Base-by-base conservation (phyloP, 805 yeast genomes). In the Wickerhamomyces ciferrii region DNA sequence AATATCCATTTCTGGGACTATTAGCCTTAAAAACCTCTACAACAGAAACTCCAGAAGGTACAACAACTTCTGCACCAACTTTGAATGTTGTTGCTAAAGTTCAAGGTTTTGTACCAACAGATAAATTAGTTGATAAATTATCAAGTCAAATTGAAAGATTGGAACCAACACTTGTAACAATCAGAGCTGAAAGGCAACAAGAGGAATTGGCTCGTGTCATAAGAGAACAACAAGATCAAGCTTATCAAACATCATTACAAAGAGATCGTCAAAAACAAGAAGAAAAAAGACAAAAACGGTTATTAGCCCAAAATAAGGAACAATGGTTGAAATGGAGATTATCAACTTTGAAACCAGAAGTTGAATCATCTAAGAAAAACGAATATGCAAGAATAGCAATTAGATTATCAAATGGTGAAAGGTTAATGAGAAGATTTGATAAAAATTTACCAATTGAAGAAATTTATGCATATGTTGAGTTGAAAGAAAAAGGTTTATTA, bases 1-100 rank as follows among this genome's bases (percentile, higher is more conserved):
- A 78, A 52, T 82, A 83, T 57, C 99, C 99, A n/a, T 85, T 87
- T 59, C 62, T 87, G 31, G 96, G 92, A 0, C 67, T 91, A 13
- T 62, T 94, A 11, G 83, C 89, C 42, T 70, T 89, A 45, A 85
- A 88, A 17, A 75, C 81, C 43, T 69, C 51, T 20, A 49, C 59
- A 53, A 70, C 47, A 57, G 82, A 74, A 67, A 74, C 86, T 0
- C 78, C 82, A 0, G 71, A 73, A 19, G 86, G 86, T 0, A 73
- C 80, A 0, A 68, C 70, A 14, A 71, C 74, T 24, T 67, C 81
- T 0, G 51, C 74, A 1, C 81, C 89, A 2, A 75, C 78, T 13
- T 69, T 87, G 59, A 76, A 86, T 5, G 66, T 84, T 42, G 75
- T 87, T 20, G 71, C 76, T 45, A 79, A 79, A 52, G 57, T 82